These are phyloP conservation scores for Amanita phalloides DNA, from an alignment of 768 basidiomycete genomes.

Conservation along the genomic window DNA sequence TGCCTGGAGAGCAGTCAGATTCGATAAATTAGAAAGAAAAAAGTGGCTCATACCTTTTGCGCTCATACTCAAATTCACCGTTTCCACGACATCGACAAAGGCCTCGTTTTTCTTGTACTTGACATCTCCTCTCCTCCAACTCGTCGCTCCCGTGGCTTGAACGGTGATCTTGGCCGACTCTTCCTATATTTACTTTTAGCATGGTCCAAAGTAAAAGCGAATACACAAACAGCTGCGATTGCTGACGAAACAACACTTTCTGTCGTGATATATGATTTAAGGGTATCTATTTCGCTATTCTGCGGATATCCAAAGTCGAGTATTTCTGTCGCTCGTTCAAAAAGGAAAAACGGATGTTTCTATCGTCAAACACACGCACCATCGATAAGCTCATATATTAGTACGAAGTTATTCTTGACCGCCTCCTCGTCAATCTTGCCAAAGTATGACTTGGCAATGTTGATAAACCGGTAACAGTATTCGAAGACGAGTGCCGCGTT, in stretches of 20 bases:
- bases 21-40: not conserved
- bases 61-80: constrained; percentile 93
- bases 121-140: constrained; percentile 91
- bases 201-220: not conserved
- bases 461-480: constrained; percentile 93
- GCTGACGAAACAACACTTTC: constrained; percentile 86
- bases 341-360: not conserved
- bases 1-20: constrained; percentile 37
- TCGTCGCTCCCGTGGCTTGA: constrained; percentile 94
- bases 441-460: constrained; percentile 92
- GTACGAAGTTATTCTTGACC: constrained; percentile 97
- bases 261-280: constrained; percentile 97
- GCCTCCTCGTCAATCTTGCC: constrained; percentile 97
- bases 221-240: constrained; percentile 60
- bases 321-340: constrained; percentile 47
- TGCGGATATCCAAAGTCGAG: constrained; percentile 99
- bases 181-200: constrained; percentile 43
- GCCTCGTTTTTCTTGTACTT: constrained; percentile 99
- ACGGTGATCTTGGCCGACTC: constrained; percentile 95
- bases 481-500: constrained; percentile 98
- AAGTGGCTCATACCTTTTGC: constrained; percentile 61
- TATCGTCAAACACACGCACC: constrained; percentile 41
- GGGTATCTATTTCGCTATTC: constrained; percentile 95
- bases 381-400: constrained; percentile 97
- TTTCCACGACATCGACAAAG: constrained; percentile 99